Evolutionary conservation across 2,329 filamentous ascomycete genomes (phyloP).

Genomic region (Juglanconis juglandina): DNA sequence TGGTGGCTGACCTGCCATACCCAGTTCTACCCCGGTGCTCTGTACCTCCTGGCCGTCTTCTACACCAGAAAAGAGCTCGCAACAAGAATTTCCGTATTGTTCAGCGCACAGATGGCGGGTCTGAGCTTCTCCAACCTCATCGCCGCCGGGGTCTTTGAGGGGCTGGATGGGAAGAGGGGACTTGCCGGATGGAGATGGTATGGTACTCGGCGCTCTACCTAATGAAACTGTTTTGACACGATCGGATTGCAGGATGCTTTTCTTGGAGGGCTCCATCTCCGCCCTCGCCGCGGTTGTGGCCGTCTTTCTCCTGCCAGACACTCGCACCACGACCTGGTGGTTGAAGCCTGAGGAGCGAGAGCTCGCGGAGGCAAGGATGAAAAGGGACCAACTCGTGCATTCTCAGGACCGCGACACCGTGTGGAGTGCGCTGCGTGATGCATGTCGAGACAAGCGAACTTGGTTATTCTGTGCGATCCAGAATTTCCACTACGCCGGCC

Average conservation of each 20-base stretch:
- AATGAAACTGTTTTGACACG: neutral
- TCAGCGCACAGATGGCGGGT: constrained; percentile 61
- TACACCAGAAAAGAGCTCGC: constrained; percentile 65
- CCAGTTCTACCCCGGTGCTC: constrained; percentile 29
- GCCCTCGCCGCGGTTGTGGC: constrained; percentile 27
- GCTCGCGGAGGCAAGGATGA: constrained; percentile 8
- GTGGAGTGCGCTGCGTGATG: constrained; percentile 1
- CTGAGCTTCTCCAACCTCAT: constrained; percentile 67
- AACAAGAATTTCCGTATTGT: constrained; percentile 56
- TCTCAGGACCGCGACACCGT: constrained; percentile 2
- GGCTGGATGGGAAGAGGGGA: constrained; percentile 42
- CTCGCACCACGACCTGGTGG: constrained; percentile 7
- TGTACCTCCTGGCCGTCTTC: constrained; percentile 58
- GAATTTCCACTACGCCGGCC: constrained; percentile 11
- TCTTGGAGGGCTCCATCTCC: constrained; percentile 27
- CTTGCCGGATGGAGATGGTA: constrained; percentile 38
- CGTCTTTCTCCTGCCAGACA: constrained; percentile 2
- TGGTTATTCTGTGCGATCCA: constrained; percentile 14
- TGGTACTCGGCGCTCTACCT: no score
- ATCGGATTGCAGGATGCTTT: constrained; percentile 19
- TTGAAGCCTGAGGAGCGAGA: constrained; percentile 2
- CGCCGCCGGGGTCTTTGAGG: constrained; percentile 58
- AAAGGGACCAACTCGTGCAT: neutral
- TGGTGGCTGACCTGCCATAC: neutral
- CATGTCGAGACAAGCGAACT: constrained; percentile 1